Base-by-base conservation (phyloP, 1,284 basidiomycete species). In the Sporisorium graminicola region DNA sequence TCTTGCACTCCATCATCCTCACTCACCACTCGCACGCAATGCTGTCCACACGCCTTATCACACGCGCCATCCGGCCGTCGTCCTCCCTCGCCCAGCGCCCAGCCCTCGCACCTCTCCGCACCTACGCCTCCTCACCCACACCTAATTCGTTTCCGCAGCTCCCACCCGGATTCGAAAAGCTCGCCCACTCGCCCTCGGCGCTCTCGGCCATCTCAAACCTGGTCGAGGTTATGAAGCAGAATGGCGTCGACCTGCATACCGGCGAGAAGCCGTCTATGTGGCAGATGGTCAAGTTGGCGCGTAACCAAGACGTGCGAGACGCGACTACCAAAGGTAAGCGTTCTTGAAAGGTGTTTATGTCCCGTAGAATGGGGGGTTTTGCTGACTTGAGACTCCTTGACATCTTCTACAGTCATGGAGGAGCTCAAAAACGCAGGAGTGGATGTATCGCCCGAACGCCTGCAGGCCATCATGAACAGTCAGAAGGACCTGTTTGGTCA, bases 151-250 rank as follows among this genome's bases (percentile, higher is more conserved):
- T 65, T 53, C 69, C 74, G 1, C 74, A 72, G 26, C 61, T 82
- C 9, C 81, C 81, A 1, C 67, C 76, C 37, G 81, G 81, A 27
- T 79, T 82, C 31, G 81, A 82, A 59, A 82, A 82, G 59, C 64
- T 82, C 3, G 74, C 72, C 3, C 58, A 78, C 54, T 67, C 66
- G 7, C 81, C 81, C 27, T 62, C 68, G 0, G 81, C 81, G 5
- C 54, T 82, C 7, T 57, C 68, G 2, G 77, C 81, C 46, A 79
- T 82, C 61, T 58, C 67, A 5, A 62, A 78, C 10, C 64, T 82
- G 29, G 65, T 79, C 27, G 67, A 76, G 10, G 64, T 78, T 47
- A 72, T 82, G 64, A 69, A 82, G 70, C 59, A 72, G 52, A 70
- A 82, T 50, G 81, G 81, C 35, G 58, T 82, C 20, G 77, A 82